Base-by-base conservation (phyloP, 228 moss, liverwort and hornwort genomes). In the Sphagnum magellanicum region DNA sequence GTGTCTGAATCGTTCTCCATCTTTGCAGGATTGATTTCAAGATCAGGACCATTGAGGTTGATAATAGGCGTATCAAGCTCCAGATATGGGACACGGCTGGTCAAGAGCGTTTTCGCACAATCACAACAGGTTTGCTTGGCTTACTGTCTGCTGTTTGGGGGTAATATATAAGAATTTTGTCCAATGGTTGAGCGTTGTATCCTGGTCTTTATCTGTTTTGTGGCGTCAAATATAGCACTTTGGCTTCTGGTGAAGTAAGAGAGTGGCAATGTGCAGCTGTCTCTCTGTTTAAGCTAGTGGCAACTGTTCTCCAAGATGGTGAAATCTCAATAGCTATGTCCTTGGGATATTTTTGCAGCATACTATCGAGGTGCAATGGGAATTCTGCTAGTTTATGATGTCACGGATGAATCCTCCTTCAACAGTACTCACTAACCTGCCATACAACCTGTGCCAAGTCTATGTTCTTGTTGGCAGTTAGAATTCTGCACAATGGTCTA, bases 81-180 rank as follows among this genome's bases (percentile, higher is more conserved):
- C 91, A 93, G 80, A 89, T 93, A 66, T 93, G 93, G 89, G 93
- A 93, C 78, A 90, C 87, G 0, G 88, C 93, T 5, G 90, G 90
- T 15, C 88, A 93, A 76, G 93, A 93, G 77, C 75, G 91, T 12
- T 93, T 93, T 63, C 83, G 93, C 57, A 89, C 91, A 55, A 89
- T 93, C 48, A 93, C 91, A 57, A 91, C 91, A 72, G 82, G 86
- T 86, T 32, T 32, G 32, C 32, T 32, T 32, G 32, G 32, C 32
- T 32, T 32, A 32, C 32, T 32, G 32, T 32, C 32, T 3, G 32
- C 32, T 2, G 32, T 32, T 2, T 32, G 32, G 32, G 32, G 32
- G 32, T 32, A 32, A 32, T 0, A 2, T 32, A 32, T 32, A 3
- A 32, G 3, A 32, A 2, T 32, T 32, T 32, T 32, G 32, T 32